Evolutionary conservation across 345 rosid genomes (phyloP).

Genomic region (Citrus australasica): DNA sequence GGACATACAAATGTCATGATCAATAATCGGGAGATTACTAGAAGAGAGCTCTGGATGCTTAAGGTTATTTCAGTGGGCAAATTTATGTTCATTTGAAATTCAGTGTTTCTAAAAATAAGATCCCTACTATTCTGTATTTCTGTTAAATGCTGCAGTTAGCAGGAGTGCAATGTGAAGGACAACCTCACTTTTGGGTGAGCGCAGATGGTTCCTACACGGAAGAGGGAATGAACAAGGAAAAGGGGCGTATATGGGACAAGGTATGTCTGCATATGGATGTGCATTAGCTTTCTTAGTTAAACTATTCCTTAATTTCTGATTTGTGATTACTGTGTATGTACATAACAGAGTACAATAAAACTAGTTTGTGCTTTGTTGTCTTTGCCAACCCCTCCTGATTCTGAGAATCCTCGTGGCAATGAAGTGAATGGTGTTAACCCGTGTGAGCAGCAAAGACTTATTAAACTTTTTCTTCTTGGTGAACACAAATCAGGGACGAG

Average conservation of each 20-base stretch:
- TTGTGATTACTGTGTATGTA: not conserved
- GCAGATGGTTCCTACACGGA: slow-evolving; percentile 65
- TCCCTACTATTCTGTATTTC: not conserved
- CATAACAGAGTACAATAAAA: slow-evolving; percentile 46
- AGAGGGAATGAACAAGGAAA: slow-evolving; percentile 65
- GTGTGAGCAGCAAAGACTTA: slow-evolving; percentile 27
- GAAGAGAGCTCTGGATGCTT: slow-evolving; percentile 57
- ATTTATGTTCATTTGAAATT: slow-evolving; percentile 8
- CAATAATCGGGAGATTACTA: slow-evolving; percentile 69
- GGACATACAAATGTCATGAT: slow-evolving; percentile 61
- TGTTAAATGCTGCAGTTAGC: slow-evolving; percentile 41
- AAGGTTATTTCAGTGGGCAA: slow-evolving; percentile 40
- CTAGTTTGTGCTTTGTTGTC: slow-evolving; percentile 42
- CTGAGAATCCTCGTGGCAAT: slow-evolving; percentile 24
- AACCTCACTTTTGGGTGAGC: slow-evolving; percentile 59
- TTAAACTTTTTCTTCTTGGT: slow-evolving; percentile 74
- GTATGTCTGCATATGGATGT: slow-evolving; percentile 32
- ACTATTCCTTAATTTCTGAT: slow-evolving; percentile 7
- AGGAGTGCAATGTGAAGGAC: slow-evolving; percentile 72
- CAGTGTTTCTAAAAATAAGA: not conserved
- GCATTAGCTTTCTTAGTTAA: slow-evolving; percentile 7
- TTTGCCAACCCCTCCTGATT: slow-evolving; percentile 57
- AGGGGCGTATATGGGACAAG: slow-evolving; percentile 64
- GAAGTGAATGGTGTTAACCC: slow-evolving; percentile 19
- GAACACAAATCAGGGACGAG: slow-evolving; percentile 72